Evolutionary conservation across 2,329 filamentous ascomycete genomes (phyloP), one percentile per base, ranked within the genome.

Genomic region (Harringtonia aguacate): DNA sequence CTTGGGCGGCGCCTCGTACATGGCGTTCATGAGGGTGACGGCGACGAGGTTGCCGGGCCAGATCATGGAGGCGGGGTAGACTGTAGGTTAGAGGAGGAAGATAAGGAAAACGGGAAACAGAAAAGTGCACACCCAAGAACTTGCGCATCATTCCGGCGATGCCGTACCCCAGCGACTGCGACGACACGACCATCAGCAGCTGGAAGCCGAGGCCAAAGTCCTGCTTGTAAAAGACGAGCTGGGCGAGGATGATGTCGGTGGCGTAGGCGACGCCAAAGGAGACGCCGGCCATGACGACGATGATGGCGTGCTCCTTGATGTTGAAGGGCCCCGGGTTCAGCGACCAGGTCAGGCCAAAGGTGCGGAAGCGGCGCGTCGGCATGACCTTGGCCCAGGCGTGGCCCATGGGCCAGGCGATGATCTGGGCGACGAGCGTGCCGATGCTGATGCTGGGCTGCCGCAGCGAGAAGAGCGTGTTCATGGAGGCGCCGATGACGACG

Each of bases 221-320:
- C 53, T 84, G 73, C 56, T 81, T 77, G 57, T 87, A 87, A 53
- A 86, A 86, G 15, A 81, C 71, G 17, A 77, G 63, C 60, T 86
- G 81, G 0, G 82, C 82, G 3, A 86, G 66, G 36, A 88, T 73
- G 27, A 86, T 80, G 51, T 87, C 83, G 1, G 82, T 86, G 1
- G 81, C 81, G 53, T 87, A 87, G 4, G 81, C 79, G 7, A 72
- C 77, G 40, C 66, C 79, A 50, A 85, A 84, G 6, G 80, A 79
- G 7, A 84, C 79, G 55, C 82, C 77, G 15, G 84, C 81, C 77
- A 82, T 82, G 51, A 82, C 75, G 17, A 79, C 75, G 45, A 84
- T 81, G 48, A 84, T 72, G 35, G 76, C 63, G 56, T 84, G 80
- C 55, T 84, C 80, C 58, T 84, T 84, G 57, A 81, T 69, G 54